Evolutionary conservation across 768 basidiomycete genomes (phyloP).

Genomic region (Mycena latifolia): DNA sequence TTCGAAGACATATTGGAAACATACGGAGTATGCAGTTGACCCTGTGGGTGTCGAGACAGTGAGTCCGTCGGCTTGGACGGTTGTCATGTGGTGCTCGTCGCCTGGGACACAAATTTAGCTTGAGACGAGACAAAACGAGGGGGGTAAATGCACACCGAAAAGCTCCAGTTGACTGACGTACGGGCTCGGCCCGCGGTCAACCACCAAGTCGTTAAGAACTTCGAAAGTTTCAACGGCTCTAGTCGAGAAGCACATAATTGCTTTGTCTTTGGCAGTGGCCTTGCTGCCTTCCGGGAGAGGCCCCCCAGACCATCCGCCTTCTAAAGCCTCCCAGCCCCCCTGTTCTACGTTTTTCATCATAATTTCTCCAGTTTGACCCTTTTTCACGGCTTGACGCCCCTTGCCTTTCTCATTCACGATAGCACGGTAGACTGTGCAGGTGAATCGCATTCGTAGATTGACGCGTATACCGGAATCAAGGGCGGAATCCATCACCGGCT

Average conservation of each 20-base stretch:
- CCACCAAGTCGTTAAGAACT: slow-evolving; percentile 95
- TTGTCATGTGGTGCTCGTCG: slow-evolving; percentile 99
- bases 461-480: slow-evolving; percentile 96
- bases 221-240: slow-evolving; percentile 96
- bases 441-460: slow-evolving; percentile 98
- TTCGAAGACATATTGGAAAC: slow-evolving; percentile 43
- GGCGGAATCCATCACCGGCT: slow-evolving; percentile 86
- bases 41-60: slow-evolving; percentile 98
- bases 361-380: slow-evolving; percentile 94
- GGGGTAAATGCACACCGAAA: slow-evolving; percentile 76
- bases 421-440: slow-evolving; percentile 97
- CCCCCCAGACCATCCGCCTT: slow-evolving; percentile 75
- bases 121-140: slow-evolving; percentile 3
- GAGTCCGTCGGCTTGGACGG: slow-evolving; percentile 97
- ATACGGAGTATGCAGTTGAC: slow-evolving; percentile 96
- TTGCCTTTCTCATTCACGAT: slow-evolving; percentile 79
- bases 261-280: slow-evolving; percentile 82
- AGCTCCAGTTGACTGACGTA: slow-evolving; percentile 96
- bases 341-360: slow-evolving; percentile 94
- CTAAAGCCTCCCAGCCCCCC: slow-evolving; percentile 96
- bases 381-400: slow-evolving; percentile 87
- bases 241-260: slow-evolving; percentile 98
- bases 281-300: slow-evolving; percentile 57
- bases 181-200: slow-evolving; percentile 97
- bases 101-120: slow-evolving; percentile 60